These are phyloP conservation scores for Pilaira anomala DNA, from an alignment of 192 early-diverging fungal genomes.

Conservation along the genomic window DNA sequence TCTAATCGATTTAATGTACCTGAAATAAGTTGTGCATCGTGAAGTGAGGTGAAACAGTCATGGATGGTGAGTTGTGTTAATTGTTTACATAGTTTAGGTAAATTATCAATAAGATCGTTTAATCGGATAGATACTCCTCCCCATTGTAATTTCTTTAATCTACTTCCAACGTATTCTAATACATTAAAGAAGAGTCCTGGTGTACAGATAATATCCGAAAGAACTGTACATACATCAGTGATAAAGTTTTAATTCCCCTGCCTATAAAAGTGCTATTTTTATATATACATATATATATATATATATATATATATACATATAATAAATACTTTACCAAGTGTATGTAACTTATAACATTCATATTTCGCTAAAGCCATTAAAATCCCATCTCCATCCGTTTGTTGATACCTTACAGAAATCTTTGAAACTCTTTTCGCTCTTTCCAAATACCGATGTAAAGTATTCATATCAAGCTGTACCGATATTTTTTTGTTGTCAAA, in stretches of 20 bases:
- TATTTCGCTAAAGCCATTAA: neutral
- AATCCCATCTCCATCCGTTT: conserved; percentile 6
- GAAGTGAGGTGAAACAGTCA: conserved; percentile 24
- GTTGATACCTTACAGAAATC: neutral
- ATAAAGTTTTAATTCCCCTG: too few species aligned
- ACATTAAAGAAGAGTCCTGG: neutral
- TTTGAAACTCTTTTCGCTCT: neutral
- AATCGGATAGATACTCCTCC: conserved; percentile 13
- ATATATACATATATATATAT: neutral
- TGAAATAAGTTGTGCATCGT: neutral
- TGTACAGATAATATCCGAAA: conserved; percentile 13
- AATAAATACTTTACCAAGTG: neutral
- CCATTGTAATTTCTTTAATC: neutral
- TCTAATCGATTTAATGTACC: neutral
- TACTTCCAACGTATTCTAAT: neutral
- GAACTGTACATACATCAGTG: conserved; percentile 1
- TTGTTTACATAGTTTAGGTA: conserved; percentile 3
- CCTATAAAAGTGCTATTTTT: neutral
- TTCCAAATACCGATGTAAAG: conserved; percentile 6
- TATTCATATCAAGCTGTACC: neutral
- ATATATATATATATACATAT: conserved; percentile 4
- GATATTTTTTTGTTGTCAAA: neutral
- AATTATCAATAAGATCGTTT: conserved; percentile 6
- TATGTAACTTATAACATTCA: neutral
- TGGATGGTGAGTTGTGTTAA: conserved; percentile 4